Base-by-base conservation (phyloP, 345 rosid genomes). In the Lagerstroemia speciosa region DNA sequence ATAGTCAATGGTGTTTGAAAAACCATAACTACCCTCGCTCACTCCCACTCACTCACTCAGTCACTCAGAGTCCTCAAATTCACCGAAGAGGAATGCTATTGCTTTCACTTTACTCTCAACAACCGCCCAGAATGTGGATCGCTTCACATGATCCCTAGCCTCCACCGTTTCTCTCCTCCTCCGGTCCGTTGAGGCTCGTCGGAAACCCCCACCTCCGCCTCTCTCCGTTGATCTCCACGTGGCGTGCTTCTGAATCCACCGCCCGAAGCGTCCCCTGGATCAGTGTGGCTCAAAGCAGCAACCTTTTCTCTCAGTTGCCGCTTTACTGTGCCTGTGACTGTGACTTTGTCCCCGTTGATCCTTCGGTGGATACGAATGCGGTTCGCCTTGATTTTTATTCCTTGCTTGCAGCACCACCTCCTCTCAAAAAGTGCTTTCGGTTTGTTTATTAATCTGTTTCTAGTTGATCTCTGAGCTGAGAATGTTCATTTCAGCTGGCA, bases 161-260 rank as follows among this genome's bases (percentile, higher is more conserved):
- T 24, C 6, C 50, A 10, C 67, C 29, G 15, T 22, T 33, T 9
- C 20, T 40, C 32, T 24, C 32, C 31, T 24, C 48, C 43, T n/a
- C 2, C 41, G 19, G n/a, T 31, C 0, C 38, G 37, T 12, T 10
- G 9, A n/a, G 4, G 12, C 22, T 8, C 38, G n/a, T 12, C 38
- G n/a, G 65, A 5, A 9, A 14, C 43, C 26, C 43, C 36, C 36
- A 60, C 34, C 67, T 22, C 19, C 7, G 26, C 67, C 67, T 33
- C 40, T 34, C 29, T 37, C 17, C 24, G 11, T 64, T 10, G 29
- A 15, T 40, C 45, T 6, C 48, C 48, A 6, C 63, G 3, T 58
- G 63, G 63, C 50, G 67, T 40, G 67, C 50, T 65, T 38, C 67
- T 43, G 31, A 40, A 65, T 65, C 63, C 50, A 65, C 50, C 67